These are phyloP conservation scores for Ceratocystis destructans DNA, from an alignment of 2,329 filamentous ascomycete species.

Conservation along the genomic window DNA sequence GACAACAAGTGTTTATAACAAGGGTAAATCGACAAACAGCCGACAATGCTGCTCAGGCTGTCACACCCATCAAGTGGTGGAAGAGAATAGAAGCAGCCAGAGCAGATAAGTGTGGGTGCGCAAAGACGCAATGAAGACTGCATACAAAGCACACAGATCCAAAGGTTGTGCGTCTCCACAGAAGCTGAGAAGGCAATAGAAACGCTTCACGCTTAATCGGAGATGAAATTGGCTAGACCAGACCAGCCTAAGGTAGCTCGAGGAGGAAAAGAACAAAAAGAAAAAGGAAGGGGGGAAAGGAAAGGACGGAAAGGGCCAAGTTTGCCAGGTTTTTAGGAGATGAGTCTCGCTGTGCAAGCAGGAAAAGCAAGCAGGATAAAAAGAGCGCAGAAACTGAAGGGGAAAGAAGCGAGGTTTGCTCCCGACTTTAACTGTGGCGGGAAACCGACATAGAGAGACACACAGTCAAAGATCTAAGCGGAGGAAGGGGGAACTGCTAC, in stretches of 20 bases:
- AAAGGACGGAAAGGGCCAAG: background rate
- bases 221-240: background rate
- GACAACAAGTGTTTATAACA: background rate
- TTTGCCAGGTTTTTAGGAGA: background rate
- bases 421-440: background rate
- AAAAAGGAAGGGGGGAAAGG: background rate
- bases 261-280: background rate
- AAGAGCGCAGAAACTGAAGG: background rate
- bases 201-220: too few relatives aligned
- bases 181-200: too few relatives aligned
- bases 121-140: background rate
- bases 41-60: background rate
- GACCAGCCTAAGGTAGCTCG: background rate
- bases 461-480: background rate
- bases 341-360: background rate
- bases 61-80: background rate
- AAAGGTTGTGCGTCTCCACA: too few relatives aligned
- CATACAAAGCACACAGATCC: background rate
- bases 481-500: background rate
- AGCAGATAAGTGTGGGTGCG: background rate
- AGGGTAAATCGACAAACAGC: background rate
- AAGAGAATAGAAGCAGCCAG: background rate
- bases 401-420: background rate
- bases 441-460: background rate
- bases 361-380: constrained; percentile 24